Evolutionary conservation across 75 land plant species (phyloP).

Genomic region (Pinus taeda): DNA sequence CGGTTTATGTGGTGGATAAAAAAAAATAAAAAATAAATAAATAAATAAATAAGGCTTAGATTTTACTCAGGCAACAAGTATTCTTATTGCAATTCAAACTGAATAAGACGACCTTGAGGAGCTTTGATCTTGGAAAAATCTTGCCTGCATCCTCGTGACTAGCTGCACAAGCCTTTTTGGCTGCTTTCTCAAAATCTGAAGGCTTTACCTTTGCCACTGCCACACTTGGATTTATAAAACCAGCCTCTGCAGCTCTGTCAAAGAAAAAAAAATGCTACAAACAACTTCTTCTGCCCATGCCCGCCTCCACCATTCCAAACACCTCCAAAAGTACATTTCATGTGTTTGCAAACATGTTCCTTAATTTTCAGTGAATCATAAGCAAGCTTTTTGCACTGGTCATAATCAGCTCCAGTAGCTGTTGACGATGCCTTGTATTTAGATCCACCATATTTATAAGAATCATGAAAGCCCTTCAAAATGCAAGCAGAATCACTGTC

Average conservation of each 20-base stretch:
- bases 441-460: no score
- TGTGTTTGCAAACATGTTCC: conserved; percentile 57
- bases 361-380: conserved; percentile 58
- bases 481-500: conserved; percentile 54
- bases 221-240: conserved; percentile 40
- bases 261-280: conserved; percentile 90
- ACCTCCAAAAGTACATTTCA: conserved; percentile 92
- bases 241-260: conserved; percentile 85
- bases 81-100: conserved; percentile 82
- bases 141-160: conserved; percentile 50
- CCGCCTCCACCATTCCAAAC: conserved; percentile 98
- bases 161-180: conserved; percentile 58
- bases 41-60: conserved; percentile 61
- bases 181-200: conserved; percentile 58
- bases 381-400: conserved; percentile 42
- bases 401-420: conserved; percentile 54
- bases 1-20: no score
- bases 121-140: conserved; percentile 61
- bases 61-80: conserved; percentile 74
- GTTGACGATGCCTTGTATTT: conserved; percentile 10
- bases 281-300: conserved; percentile 76
- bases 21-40: no score
- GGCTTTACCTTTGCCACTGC: conserved; percentile 59
- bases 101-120: conserved; percentile 78
- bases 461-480: conserved; percentile 68